Percentiles rank a stretch among this genome's conserved stretches.
Evolutionary conservation across 768 basidiomycete species (phyloP).

Genomic region (Tricholoma sp.): DNA sequence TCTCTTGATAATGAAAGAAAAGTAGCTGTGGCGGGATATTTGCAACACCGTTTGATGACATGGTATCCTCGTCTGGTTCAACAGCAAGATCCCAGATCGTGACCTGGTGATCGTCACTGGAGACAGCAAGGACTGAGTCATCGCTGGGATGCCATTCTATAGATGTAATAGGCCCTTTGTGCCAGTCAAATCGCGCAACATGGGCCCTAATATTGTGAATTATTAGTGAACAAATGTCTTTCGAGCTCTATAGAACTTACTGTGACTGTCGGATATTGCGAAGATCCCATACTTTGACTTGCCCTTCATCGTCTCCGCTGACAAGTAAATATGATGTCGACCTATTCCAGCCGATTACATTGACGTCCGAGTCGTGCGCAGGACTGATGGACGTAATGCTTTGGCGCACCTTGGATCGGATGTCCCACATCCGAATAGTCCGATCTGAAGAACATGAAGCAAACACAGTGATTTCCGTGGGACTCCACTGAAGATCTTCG

Average conservation of each 20-base stretch:
- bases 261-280: not conserved
- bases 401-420: slow-evolving; percentile 81
- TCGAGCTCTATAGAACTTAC: not conserved
- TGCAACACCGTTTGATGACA: not conserved
- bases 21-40: not conserved
- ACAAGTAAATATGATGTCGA: not conserved
- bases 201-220: not conserved
- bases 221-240: too few species aligned
- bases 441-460: slow-evolving; percentile 93
- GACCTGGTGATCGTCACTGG: not conserved
- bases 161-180: slow-evolving; percentile 1
- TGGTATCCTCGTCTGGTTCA: not conserved
- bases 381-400: slow-evolving; percentile 76
- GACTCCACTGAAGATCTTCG: slow-evolving; percentile 98
- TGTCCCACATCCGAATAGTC: slow-evolving; percentile 93
- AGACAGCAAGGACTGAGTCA: not conserved
- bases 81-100: not conserved
- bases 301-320: not conserved
- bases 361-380: slow-evolving; percentile 92
- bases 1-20: slow-evolving; percentile 1
- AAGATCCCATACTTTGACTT: slow-evolving; percentile 1
- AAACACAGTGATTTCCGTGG: slow-evolving; percentile 89
- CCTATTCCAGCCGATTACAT: slow-evolving; percentile 72
- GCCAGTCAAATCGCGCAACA: not conserved
- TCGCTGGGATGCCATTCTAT: slow-evolving; percentile 1